Evolutionary conservation across 805 yeast species (phyloP), one percentile per base, ranked within the genome.

Genomic region (Starmerella sirachaensis): DNA sequence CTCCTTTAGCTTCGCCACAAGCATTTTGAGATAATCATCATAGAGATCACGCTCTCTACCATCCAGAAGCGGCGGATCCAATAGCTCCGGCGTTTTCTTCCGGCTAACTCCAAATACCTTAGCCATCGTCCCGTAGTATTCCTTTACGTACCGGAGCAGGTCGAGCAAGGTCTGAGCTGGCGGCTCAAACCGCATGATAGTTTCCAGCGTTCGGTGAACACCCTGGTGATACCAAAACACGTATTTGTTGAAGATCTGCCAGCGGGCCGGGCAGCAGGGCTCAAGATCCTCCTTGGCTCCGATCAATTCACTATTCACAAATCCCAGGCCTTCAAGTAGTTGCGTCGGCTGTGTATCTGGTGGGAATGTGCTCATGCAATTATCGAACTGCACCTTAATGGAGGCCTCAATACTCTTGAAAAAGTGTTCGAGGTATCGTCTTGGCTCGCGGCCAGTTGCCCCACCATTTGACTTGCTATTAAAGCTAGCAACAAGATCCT

Each of bases 271-370:
- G 43, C 82, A 75, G 35, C 76, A 66, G 11, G 63, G 63, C 2
- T 65, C 57, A 18, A 83, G 60, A 21, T 74, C 74, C 17, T 69
- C 69, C 40, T 72, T 69, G 4, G 80, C 83, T 40, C 78, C 69
- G 21, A 68, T 59, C 38, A 91, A 60, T 51, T 88, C 96, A 47
- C 78, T 77, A 56, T 78, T 83, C 14, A 85, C 69, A 86, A 95
- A 88, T 40, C 75, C 77, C 38, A 86, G 60, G 47, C 80, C 74
- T 27, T 78, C 77, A 40, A 81, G 65, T 1, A 84, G 74, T 13
- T 65, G 66, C 58, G 76, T 72, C 26, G 67, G 66, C 30, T 54
- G 62, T 16, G 60, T 65, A 14, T 50, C 53, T 3, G 68, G 71
- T 18, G 59, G 61, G 53, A 66, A 76, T 41, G 68, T 68, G 41